Conservation (phyloP, 495 filamentous ascomycete genomes). For the Lichina pygmaea region DNA sequence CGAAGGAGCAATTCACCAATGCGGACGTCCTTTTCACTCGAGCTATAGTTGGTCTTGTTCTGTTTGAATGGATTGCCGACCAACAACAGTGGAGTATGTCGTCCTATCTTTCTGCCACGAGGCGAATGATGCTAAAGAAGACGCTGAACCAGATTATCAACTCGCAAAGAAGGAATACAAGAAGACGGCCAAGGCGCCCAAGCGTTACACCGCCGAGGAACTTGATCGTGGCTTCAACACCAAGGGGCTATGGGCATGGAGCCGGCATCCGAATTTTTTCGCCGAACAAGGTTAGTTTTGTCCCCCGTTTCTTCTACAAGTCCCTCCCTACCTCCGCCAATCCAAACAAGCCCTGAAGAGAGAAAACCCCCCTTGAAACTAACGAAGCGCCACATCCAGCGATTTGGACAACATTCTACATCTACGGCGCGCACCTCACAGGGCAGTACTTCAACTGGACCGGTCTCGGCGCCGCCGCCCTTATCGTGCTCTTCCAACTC, state of each 20-base stretch:
- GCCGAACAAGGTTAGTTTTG: conserved; percentile 37
- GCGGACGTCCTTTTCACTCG: conserved; percentile 44
- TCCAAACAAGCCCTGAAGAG: neutral
- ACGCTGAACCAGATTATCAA: conserved; percentile 34
- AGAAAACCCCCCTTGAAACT: too few species aligned
- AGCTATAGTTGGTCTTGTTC: conserved; percentile 36
- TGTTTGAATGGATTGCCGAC: conserved; percentile 62
- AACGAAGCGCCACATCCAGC: conserved; percentile 8
- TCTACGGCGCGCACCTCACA: conserved; percentile 56
- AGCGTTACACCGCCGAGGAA: conserved; percentile 34
- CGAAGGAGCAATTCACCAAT: conserved; percentile 13
- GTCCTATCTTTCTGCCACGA: neutral
- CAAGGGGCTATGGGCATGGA: conserved; percentile 60
- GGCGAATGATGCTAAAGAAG: neutral
- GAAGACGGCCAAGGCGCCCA: conserved; percentile 38
- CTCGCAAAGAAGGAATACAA: conserved; percentile 51
- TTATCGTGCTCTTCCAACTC: conserved; percentile 62
- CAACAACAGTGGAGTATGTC: conserved; percentile 69
- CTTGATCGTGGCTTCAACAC: conserved; percentile 81
- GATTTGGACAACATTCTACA: conserved; percentile 68
- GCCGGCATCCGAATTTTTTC: conserved; percentile 81
- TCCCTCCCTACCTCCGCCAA: neutral
- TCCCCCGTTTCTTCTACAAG: neutral
- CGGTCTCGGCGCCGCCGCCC: conserved; percentile 35
- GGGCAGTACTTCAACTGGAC: conserved; percentile 54